A percentile compares a stretch with the other conserved stretches of the same genome.
Conservation (phyloP, 192 early-diverging fungal genomes). For the Coemansia sp. region DNA sequence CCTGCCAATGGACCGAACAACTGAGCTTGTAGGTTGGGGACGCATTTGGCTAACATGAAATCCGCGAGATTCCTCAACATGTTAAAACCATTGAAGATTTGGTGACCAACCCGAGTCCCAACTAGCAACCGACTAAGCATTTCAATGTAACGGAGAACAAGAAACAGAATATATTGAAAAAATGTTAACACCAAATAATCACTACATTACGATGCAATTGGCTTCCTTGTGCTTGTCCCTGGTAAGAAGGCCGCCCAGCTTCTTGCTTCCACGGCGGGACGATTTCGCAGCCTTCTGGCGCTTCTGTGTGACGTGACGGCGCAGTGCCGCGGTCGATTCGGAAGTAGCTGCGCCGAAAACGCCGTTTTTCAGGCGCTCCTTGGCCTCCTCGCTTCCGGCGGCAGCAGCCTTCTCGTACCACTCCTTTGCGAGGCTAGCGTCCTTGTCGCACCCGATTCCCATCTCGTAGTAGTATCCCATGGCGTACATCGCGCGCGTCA, state of each 20-base stretch:
- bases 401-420: conserved; percentile 71
- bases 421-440: conserved; percentile 58
- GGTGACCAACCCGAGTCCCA: not conserved
- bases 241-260: conserved; percentile 28
- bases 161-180: too few relatives aligned
- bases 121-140: too few relatives aligned
- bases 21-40: not conserved
- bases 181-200: too few relatives aligned
- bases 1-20: not conserved
- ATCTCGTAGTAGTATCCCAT: conserved; percentile 89
- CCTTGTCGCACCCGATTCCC: conserved; percentile 63
- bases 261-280: conserved; percentile 28
- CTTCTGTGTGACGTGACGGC: conserved; percentile 56
- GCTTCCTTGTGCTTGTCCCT: conserved; percentile 42
- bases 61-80: not conserved
- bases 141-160: too few relatives aligned
- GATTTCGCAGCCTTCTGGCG: conserved; percentile 44
- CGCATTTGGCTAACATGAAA: too few relatives aligned
- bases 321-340: conserved; percentile 44
- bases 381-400: conserved; percentile 52
- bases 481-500: conserved; percentile 81
- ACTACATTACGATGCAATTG: conserved; percentile 49
- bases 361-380: conserved; percentile 47
- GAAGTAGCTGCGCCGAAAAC: conserved; percentile 21
- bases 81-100: not conserved